phyloP scores from a whole-genome alignment of 257 asterid genomes.

The Fraxinus cuspidata region DNA sequence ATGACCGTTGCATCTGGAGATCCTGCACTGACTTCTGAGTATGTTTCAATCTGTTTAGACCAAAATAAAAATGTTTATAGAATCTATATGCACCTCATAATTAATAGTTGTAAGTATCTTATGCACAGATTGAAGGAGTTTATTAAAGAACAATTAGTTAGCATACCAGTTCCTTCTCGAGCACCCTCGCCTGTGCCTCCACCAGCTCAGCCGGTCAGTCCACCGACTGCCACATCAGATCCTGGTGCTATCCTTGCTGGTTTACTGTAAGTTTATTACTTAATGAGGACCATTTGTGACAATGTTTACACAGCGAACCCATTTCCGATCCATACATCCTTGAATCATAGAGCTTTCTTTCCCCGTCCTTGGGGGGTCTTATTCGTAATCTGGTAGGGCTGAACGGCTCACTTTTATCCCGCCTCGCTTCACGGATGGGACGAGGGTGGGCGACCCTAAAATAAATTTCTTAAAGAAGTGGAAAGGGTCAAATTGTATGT shows the following conservation, averaged over 20 bases:
- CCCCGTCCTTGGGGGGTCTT: neutral
- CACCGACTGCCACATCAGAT: slow-evolving; percentile 10
- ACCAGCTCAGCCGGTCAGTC: slow-evolving; percentile 28
- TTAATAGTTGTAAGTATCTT: slow-evolving; percentile 13
- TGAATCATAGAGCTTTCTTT: neutral
- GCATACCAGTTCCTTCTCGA: slow-evolving; percentile 57
- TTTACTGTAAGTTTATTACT: slow-evolving; percentile 17
- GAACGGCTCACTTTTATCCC: neutral
- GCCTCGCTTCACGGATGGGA: neutral
- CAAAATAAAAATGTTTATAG: neutral
- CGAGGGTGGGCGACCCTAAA: slow-evolving; percentile 33
- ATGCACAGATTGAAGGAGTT: slow-evolving; percentile 75
- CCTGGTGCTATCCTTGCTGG: slow-evolving; percentile 3
- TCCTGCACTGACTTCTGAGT: slow-evolving; percentile 80
- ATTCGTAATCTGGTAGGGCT: neutral
- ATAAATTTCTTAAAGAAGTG: slow-evolving; percentile 1
- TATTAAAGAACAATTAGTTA: slow-evolving; percentile 73
- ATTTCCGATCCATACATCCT: neutral
- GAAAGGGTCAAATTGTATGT: slow-evolving; percentile 34
- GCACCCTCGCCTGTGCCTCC: slow-evolving; percentile 28
- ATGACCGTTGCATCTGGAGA: slow-evolving; percentile 92
- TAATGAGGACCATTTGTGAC: slow-evolving; percentile 15
- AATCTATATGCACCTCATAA: slow-evolving; percentile 13
- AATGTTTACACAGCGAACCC: neutral
- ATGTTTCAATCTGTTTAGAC: slow-evolving; percentile 30